Evolutionary conservation across 495 filamentous ascomycete species (phyloP).

Genomic region (Chlorociboria aeruginascens): DNA sequence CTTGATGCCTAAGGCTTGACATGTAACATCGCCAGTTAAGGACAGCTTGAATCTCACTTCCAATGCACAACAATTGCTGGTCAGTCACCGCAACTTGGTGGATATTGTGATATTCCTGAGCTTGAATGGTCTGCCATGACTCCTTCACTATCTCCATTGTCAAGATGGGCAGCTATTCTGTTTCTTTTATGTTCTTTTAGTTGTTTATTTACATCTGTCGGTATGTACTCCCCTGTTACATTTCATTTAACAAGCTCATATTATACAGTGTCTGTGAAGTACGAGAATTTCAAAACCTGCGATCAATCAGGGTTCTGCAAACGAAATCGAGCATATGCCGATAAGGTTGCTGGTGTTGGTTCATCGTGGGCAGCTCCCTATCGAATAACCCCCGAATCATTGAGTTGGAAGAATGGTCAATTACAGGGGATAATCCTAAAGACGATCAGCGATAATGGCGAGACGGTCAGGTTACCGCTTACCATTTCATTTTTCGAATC

Average conservation of each 20-base stretch:
- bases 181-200: constrained; percentile 31
- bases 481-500: constrained; percentile 80
- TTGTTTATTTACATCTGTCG: constrained; percentile 34
- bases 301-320: constrained; percentile 91
- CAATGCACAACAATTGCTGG: constrained; percentile 4
- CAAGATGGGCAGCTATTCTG: constrained; percentile 44
- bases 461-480: constrained; percentile 66
- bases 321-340: constrained; percentile 82
- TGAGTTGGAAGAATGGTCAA: constrained; percentile 67
- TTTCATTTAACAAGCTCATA: not conserved
- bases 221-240: constrained; percentile 25
- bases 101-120: not conserved
- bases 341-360: constrained; percentile 50
- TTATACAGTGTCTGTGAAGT: constrained; percentile 65
- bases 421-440: constrained; percentile 73
- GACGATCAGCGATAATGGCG: constrained; percentile 43
- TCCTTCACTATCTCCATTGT: constrained; percentile 28
- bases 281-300: constrained; percentile 94
- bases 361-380: constrained; percentile 74
- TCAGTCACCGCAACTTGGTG: not conserved
- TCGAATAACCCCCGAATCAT: constrained; percentile 53
- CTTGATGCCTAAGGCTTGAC: too few species aligned
- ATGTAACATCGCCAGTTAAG: not conserved
- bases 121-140: constrained; percentile 7
- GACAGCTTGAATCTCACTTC: constrained; percentile 10